Evolutionary conservation across 768 basidiomycete species (phyloP).

Genomic region (Phylloporus arenicola): DNA sequence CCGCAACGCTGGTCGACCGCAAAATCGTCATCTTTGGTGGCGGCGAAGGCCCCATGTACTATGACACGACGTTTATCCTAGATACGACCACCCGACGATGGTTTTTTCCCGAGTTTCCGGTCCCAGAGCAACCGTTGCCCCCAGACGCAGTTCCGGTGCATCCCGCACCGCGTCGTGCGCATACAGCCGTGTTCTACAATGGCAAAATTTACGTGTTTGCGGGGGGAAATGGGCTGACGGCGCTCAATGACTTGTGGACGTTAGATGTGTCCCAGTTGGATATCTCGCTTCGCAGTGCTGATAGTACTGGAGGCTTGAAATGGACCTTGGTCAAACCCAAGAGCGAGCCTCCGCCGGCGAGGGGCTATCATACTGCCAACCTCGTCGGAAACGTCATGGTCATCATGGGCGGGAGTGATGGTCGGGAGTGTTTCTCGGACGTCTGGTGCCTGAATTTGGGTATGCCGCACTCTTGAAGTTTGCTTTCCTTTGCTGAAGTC

Average conservation of each 20-base stretch:
- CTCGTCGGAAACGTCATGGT: conserved; percentile 83
- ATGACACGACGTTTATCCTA: conserved; percentile 75
- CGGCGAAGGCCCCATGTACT: conserved; percentile 77
- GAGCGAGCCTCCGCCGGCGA: conserved; percentile 52
- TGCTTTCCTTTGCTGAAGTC: not conserved
- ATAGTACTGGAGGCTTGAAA: conserved; percentile 29
- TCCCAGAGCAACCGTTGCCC: conserved; percentile 5
- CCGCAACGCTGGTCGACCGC: conserved; percentile 75
- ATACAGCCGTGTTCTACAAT: conserved; percentile 72
- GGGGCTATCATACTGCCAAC: conserved; percentile 91
- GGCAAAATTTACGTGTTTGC: conserved; percentile 83
- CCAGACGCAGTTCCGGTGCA: conserved; percentile 17
- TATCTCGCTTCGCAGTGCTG: conserved; percentile 16
- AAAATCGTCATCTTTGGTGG: conserved; percentile 84
- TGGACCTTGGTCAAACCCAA: conserved; percentile 58
- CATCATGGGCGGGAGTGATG: conserved; percentile 88
- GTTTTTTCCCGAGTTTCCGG: conserved; percentile 42
- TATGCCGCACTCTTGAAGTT: conserved; percentile 33
- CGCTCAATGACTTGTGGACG: conserved; percentile 87
- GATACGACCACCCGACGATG: conserved; percentile 72
- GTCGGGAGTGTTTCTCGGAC: conserved; percentile 81
- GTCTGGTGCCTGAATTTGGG: conserved; percentile 84
- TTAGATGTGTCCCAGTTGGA: conserved; percentile 56
- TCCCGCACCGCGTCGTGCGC: conserved; percentile 76
- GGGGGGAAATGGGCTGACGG: conserved; percentile 89